Base-by-base conservation (phyloP, 345 rosid genomes). In the Durio zibethinus region DNA sequence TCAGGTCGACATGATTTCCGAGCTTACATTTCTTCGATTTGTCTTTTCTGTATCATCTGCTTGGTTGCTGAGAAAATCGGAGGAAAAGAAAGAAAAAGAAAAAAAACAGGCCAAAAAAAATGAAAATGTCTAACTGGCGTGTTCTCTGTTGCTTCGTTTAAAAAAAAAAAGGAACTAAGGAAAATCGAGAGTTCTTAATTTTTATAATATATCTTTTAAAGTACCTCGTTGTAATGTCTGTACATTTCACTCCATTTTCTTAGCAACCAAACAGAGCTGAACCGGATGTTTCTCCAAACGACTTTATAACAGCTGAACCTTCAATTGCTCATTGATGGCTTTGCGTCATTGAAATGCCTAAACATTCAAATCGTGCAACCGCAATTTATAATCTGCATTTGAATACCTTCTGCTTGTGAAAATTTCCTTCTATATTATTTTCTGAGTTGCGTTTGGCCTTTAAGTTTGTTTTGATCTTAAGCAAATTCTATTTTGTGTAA, bases 1-100 rank as follows among this genome's bases (percentile, higher is more conserved):
- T 72, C 90, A 94, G 97, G 97, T 92, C 45, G 10, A 33, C 14
- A 20, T 52, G 10, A 72, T 52, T 72, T 50, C 75, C 45, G 33
- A 72, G 45, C 27, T 52, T 52, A 50, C 21, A 14, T 62, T 78
- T 69, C 66, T 38, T 0, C 33, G n/a, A 31, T 63, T 69, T 75
- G 29, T 53, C 36, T 65, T 80, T 72, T 31, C 42, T 62, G 68
- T 79, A 20, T 50, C 4, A 23, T 74, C 77, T 75, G 64, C 82
- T 80, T 82, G 85, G 57, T 75, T 78, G 52, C 72, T 48, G 72
- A 77, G 88, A 84, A 80, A 82, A 70, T 48, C 29, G 38, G 16
- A 52, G 43, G 60, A 33, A 9, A 65, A n/a, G 16, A 50, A 50
- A 50, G 0, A 18, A 20, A 71, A 18, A 33, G 7, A 74, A 9